A percentile compares a stretch with the other conserved stretches of the same genome.
phyloP scores from a whole-genome alignment of 2,329 filamentous ascomycete species.

The Penicillium sp. region DNA sequence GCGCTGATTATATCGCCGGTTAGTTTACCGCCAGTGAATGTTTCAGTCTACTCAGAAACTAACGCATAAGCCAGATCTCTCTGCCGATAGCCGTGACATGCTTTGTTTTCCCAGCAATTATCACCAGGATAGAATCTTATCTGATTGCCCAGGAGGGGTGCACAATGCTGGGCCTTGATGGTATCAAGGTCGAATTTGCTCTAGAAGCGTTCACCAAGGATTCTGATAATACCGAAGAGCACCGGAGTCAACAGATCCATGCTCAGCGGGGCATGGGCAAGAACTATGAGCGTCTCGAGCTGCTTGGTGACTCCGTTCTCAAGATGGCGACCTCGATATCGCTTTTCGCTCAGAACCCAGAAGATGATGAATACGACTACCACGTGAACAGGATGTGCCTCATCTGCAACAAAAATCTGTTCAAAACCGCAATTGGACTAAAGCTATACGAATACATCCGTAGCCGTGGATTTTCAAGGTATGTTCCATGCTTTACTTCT shows the following conservation, averaged over 20 bases:
- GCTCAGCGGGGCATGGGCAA: conserved; percentile 82
- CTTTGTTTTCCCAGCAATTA: conserved; percentile 75
- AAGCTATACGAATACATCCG: conserved; percentile 71
- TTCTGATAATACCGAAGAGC: conserved; percentile 75
- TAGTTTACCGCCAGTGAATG: conserved; percentile 37
- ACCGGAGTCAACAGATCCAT: conserved; percentile 63
- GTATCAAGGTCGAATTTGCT: conserved; percentile 64
- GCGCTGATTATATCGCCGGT: conserved; percentile 72
- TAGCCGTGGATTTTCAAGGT: conserved; percentile 74
- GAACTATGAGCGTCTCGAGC: conserved; percentile 93
- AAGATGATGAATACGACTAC: conserved; percentile 77
- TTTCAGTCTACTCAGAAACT: neutral
- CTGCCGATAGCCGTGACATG: conserved; percentile 66
- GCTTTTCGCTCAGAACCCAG: conserved; percentile 70
- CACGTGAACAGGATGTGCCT: conserved; percentile 89
- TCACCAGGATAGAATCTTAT: conserved; percentile 76
- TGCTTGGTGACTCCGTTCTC: conserved; percentile 86
- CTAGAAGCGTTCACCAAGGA: conserved; percentile 92
- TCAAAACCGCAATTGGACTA: conserved; percentile 66
- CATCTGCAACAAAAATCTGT: conserved; percentile 87
- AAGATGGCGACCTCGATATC: conserved; percentile 95
- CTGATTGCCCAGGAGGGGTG: conserved; percentile 77
- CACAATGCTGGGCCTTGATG: conserved; percentile 56
- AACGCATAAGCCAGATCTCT: conserved; percentile 54
- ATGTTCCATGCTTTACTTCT: conserved; percentile 19